phyloP scores from a whole-genome alignment of 768 basidiomycete genomes.

The Boletus rubescentipes region DNA sequence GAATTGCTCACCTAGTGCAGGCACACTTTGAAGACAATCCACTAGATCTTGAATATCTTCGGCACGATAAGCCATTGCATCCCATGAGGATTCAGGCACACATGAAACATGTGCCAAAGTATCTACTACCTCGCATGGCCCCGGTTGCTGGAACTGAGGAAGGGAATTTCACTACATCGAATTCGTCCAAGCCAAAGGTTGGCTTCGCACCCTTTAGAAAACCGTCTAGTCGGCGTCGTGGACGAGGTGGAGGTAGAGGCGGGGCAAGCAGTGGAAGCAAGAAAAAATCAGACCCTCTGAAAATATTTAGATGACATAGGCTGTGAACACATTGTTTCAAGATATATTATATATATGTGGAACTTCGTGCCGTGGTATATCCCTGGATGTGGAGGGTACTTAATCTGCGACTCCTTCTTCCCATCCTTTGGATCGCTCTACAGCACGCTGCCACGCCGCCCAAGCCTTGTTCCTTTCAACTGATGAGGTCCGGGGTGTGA shows the following conservation, averaged over 20 bases:
- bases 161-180: conserved; percentile 14
- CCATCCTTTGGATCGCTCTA: conserved; percentile 84
- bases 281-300: conserved; percentile 81
- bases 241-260: conserved; percentile 47
- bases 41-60: conserved; percentile 84
- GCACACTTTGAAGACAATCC: conserved; percentile 99
- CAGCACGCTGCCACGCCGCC: conserved; percentile 85
- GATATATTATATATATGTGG: no score
- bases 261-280: conserved; percentile 41
- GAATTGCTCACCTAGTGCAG: conserved; percentile 40
- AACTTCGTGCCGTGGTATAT: not conserved
- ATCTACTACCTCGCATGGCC: conserved; percentile 79
- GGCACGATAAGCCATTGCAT: conserved; percentile 93
- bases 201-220: conserved; percentile 80
- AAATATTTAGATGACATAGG: conserved; percentile 55
- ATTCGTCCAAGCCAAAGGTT: conserved; percentile 30
- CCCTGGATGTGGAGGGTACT: conserved; percentile 1
- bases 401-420: conserved; percentile 48
- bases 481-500: conserved; percentile 56
- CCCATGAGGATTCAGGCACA: conserved; percentile 88
- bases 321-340: not conserved
- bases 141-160: conserved; percentile 41
- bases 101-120: conserved; percentile 94
- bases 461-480: conserved; percentile 63
- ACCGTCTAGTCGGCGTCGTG: conserved; percentile 42